These are phyloP conservation scores for Rhodomyrtus psidioides DNA, from an alignment of 441 rosid genomes.

Conservation along the genomic window DNA sequence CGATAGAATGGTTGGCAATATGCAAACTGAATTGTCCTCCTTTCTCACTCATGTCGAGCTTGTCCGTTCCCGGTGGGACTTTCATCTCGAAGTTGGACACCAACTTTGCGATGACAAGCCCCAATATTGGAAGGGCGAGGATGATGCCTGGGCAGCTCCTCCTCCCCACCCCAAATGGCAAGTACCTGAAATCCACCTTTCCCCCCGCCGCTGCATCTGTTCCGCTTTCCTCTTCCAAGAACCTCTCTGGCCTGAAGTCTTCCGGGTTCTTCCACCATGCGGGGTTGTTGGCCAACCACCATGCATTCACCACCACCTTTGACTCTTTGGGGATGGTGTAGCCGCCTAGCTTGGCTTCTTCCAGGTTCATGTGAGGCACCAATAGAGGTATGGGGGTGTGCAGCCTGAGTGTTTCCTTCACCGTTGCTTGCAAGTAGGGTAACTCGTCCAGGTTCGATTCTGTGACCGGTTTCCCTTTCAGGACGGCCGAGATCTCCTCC, in stretches of 20 bases:
- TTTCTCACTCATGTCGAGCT: conserved; percentile 39
- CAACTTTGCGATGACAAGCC: conserved; percentile 31
- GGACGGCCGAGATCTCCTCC: conserved; percentile 26
- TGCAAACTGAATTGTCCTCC: conserved; percentile 69
- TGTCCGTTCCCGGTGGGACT: conserved; percentile 21
- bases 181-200: conserved; percentile 40
- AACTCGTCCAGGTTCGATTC: conserved; percentile 32
- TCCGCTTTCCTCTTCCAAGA: conserved; percentile 33
- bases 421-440: conserved; percentile 43
- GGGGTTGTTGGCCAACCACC: conserved; percentile 62
- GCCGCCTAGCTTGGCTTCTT: conserved; percentile 43
- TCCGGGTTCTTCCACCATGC: conserved; percentile 40
- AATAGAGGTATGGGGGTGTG: conserved; percentile 52
- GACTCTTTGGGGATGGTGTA: conserved; percentile 47
- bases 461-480: conserved; percentile 21
- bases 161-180: conserved; percentile 52
- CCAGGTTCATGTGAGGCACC: conserved; percentile 59
- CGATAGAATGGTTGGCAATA: conserved; percentile 42
- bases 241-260: conserved; percentile 48
- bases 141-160: conserved; percentile 56
- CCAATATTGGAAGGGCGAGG: conserved; percentile 47
- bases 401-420: conserved; percentile 43
- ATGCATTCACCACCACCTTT: conserved; percentile 51
- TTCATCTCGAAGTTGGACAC: conserved; percentile 34
- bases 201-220: conserved; percentile 37